phyloP scores from a whole-genome alignment of 495 filamentous ascomycete species.

The Talaromyces trachyspermus region DNA sequence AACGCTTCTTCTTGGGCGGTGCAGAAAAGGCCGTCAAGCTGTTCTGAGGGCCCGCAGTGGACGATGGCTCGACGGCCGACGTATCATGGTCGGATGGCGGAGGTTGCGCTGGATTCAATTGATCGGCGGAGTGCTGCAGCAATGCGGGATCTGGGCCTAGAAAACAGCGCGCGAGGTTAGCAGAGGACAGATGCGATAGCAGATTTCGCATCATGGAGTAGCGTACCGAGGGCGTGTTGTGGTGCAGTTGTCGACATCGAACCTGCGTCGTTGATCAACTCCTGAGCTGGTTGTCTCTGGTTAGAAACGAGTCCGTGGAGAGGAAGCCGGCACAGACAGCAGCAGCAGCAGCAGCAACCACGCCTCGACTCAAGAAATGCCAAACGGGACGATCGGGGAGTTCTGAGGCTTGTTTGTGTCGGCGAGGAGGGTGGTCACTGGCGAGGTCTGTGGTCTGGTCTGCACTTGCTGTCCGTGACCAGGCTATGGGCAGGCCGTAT shows the following conservation, averaged over 20 bases:
- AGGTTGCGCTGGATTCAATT: slow-evolving; percentile 19
- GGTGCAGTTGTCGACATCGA: slow-evolving; percentile 3
- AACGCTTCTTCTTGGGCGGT: slow-evolving; percentile 48
- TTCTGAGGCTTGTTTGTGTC: too few relatives aligned
- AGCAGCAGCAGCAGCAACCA: too few relatives aligned
- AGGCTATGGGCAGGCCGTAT: too few relatives aligned
- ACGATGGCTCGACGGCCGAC: slow-evolving; percentile 17
- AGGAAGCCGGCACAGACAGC: too few relatives aligned
- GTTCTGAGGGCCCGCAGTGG: slow-evolving; percentile 8
- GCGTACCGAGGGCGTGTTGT: neutral
- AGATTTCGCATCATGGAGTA: too few relatives aligned
- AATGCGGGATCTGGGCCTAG: slow-evolving; percentile 23
- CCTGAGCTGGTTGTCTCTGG: slow-evolving; percentile 7
- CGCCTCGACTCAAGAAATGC: too few relatives aligned
- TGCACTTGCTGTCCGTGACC: too few relatives aligned
- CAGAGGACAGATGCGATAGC: too few relatives aligned
- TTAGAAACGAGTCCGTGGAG: too few relatives aligned
- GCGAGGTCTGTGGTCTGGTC: too few relatives aligned
- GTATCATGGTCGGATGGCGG: slow-evolving; percentile 19
- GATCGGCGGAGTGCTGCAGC: slow-evolving; percentile 19
- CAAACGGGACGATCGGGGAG: too few relatives aligned
- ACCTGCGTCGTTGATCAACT: slow-evolving; percentile 3
- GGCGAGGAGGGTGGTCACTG: too few relatives aligned
- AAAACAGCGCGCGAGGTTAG: neutral
- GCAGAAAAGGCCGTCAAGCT: slow-evolving; percentile 9